These are phyloP conservation scores for Lachnellula hyalina DNA, from an alignment of 2,329 filamentous ascomycete genomes.

Conservation along the genomic window DNA sequence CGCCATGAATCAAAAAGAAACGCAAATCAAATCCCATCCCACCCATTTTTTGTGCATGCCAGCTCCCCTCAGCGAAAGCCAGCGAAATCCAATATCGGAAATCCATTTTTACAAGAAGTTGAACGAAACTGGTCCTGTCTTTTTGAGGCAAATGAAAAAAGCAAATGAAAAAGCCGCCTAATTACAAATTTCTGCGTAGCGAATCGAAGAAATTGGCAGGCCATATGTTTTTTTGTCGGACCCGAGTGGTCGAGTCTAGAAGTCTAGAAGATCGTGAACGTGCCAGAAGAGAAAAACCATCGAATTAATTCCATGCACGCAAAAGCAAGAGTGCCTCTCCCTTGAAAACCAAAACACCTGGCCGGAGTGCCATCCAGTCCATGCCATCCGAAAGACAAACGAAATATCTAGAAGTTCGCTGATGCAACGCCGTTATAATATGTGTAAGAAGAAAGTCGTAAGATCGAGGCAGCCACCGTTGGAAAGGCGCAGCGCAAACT, in stretches of 20 bases:
- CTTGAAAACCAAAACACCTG: slow-evolving; percentile 31
- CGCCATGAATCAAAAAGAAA: neutral
- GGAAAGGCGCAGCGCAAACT: slow-evolving; percentile 30
- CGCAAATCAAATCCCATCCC: slow-evolving; percentile 17
- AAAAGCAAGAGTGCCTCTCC: slow-evolving; percentile 29
- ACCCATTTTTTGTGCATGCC: slow-evolving; percentile 28
- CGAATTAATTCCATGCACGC: slow-evolving; percentile 16
- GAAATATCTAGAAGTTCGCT: slow-evolving; percentile 28
- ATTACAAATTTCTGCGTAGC: slow-evolving; percentile 33
- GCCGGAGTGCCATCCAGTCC: slow-evolving; percentile 31
- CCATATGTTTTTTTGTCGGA: slow-evolving; percentile 24
- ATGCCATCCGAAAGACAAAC: slow-evolving; percentile 32
- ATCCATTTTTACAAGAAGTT: slow-evolving; percentile 33
- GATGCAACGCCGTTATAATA: slow-evolving; percentile 28
- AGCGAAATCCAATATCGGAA: slow-evolving; percentile 20
- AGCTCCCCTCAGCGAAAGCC: slow-evolving; percentile 19
- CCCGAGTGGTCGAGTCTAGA: slow-evolving; percentile 15
- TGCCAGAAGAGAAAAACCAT: slow-evolving; percentile 26
- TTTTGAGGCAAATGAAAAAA: slow-evolving; percentile 26
- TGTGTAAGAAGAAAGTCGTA: slow-evolving; percentile 29
- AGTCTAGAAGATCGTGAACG: slow-evolving; percentile 28
- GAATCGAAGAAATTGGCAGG: slow-evolving; percentile 21
- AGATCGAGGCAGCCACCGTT: slow-evolving; percentile 33
- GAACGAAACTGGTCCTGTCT: neutral
- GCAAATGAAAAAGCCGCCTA: slow-evolving; percentile 31